These are phyloP conservation scores for Chrysoporthe cubensis DNA, from an alignment of 2,329 filamentous ascomycete species.

Conservation along the genomic window DNA sequence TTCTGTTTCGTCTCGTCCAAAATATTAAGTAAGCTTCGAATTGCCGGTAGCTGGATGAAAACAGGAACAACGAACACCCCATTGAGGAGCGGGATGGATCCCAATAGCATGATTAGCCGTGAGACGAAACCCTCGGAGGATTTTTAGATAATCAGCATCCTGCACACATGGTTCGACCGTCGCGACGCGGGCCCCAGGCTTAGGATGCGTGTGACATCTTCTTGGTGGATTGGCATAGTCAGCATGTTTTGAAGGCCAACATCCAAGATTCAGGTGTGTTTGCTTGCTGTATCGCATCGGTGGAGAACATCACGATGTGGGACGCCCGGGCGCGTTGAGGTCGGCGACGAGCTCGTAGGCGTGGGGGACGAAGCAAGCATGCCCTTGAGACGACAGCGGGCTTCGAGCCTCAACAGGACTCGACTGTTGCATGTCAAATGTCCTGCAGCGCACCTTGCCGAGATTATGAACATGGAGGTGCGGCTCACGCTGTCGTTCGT, in stretches of 20 bases:
- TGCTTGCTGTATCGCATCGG: conserved; percentile 11
- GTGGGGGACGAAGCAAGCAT: neutral
- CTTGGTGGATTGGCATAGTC: neutral
- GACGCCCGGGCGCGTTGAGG: neutral
- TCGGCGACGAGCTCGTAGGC: neutral
- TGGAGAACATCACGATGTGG: conserved; percentile 2
- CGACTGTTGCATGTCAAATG: neutral
- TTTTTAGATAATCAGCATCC: neutral
- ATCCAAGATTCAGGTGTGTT: conserved; percentile 6
- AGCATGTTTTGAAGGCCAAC: neutral
- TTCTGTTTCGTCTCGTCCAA: neutral
- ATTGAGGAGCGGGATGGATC: conserved; percentile 1
- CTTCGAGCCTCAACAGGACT: neutral
- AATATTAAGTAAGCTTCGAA: neutral
- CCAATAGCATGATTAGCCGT: neutral
- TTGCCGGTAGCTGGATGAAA: neutral
- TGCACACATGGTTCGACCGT: neutral
- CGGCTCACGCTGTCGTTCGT: conserved; percentile 1
- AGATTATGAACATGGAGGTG: conserved; percentile 4
- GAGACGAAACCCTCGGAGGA: neutral
- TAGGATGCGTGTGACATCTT: neutral
- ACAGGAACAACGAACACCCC: neutral
- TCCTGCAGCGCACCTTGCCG: neutral
- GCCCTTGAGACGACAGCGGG: neutral
- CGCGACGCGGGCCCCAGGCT: neutral